Percentiles rank a stretch among this genome's conserved stretches.
Conservation (phyloP, 2,329 filamentous ascomycete species). For the Trichoderma sp. region DNA sequence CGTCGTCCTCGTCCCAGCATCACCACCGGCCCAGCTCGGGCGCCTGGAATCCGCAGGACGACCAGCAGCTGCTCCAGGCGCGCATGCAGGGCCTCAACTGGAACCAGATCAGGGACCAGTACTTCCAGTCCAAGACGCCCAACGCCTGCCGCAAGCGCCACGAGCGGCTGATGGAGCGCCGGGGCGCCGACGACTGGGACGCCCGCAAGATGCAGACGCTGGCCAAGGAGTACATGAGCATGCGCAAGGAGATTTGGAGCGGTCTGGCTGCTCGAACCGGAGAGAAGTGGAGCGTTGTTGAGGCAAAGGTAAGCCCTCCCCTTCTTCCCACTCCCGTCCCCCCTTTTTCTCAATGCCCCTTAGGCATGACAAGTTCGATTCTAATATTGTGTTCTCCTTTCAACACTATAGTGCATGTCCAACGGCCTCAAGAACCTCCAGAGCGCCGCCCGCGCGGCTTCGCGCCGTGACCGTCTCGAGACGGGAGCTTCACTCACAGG, state of each 20-base stretch:
- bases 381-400: constrained; percentile 27
- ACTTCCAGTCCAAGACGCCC: constrained; percentile 76
- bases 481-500: constrained; percentile 42
- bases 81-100: constrained; percentile 79
- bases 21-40: constrained; percentile 61
- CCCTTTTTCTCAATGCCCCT: no score
- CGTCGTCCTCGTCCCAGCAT: constrained; percentile 38
- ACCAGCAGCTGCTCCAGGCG: constrained; percentile 71
- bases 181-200: constrained; percentile 77
- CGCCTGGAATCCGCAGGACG: constrained; percentile 74
- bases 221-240: constrained; percentile 75
- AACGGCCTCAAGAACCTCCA: constrained; percentile 81
- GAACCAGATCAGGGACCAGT: constrained; percentile 73
- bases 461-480: constrained; percentile 65
- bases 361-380: not conserved
- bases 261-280: constrained; percentile 71
- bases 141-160: constrained; percentile 91
- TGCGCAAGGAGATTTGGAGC: constrained; percentile 81
- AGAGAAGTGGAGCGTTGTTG: constrained; percentile 78
- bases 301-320: constrained; percentile 57
- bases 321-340: not conserved
- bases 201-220: constrained; percentile 72
- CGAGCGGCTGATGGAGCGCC: constrained; percentile 78
- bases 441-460: constrained; percentile 65
- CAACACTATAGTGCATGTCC: constrained; percentile 68